Evolutionary conservation across 495 filamentous ascomycete species (phyloP).

Genomic region (Neurospora sp.): DNA sequence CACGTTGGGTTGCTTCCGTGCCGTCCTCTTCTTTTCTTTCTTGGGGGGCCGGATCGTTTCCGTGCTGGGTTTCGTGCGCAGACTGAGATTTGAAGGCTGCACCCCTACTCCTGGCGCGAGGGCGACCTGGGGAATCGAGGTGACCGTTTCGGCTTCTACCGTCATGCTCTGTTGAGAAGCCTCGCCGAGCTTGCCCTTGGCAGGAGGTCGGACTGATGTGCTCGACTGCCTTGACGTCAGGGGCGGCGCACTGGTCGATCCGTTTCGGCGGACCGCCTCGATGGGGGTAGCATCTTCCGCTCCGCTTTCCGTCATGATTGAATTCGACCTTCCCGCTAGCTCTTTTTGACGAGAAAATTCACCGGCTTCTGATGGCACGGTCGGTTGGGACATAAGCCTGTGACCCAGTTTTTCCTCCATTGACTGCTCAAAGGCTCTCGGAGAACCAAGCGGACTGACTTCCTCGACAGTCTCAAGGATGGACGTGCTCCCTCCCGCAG

Average conservation of each 20-base stretch:
- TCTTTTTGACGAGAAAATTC: conserved; percentile 23
- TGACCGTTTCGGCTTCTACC: conserved; percentile 94
- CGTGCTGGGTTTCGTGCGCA: conserved; percentile 77
- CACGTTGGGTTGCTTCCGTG: conserved; percentile 63
- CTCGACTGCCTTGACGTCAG: conserved; percentile 35
- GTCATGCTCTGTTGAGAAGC: conserved; percentile 85
- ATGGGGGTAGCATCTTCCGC: conserved; percentile 29
- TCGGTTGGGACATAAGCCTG: conserved; percentile 31
- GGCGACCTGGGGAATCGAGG: conserved; percentile 81
- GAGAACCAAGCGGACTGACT: conserved; percentile 69
- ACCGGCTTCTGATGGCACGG: conserved; percentile 24
- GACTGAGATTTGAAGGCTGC: conserved; percentile 55
- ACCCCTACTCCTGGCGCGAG: conserved; percentile 57
- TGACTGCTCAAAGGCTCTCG: conserved; percentile 39
- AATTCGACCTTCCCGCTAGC: conserved; percentile 22
- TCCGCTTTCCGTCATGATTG: conserved; percentile 46
- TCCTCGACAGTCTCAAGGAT: conserved; percentile 90
- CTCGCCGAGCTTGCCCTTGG: conserved; percentile 55
- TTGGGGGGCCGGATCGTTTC: conserved; percentile 91
- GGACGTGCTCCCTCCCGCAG: conserved; percentile 52
- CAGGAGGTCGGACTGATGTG: conserved; percentile 29
- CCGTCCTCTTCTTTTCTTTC: conserved; percentile 74
- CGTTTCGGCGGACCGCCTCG: conserved; percentile 23
- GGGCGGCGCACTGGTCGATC: conserved; percentile 23
- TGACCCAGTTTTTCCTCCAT: conserved; percentile 40